Evolutionary conservation across 345 rosid genomes (phyloP).

Genomic region (Camelina sativa): DNA sequence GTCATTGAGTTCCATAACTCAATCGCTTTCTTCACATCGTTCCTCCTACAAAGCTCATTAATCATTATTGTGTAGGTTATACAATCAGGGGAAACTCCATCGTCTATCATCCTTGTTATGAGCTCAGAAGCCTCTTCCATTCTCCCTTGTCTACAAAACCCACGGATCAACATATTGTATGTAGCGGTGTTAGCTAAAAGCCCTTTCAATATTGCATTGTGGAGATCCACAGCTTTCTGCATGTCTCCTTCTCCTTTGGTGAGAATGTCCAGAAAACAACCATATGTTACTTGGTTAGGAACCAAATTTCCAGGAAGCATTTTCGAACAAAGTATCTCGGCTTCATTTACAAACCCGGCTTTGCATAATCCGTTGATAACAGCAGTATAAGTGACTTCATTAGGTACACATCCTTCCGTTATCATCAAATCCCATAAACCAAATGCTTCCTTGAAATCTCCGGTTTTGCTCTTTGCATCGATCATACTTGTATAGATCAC

Average conservation of each 20-base stretch:
- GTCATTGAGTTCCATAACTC: constrained; percentile 76
- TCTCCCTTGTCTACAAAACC: constrained; percentile 77
- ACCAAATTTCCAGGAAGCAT: constrained; percentile 52
- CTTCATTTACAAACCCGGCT: constrained; percentile 72
- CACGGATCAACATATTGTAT: constrained; percentile 74
- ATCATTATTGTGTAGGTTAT: constrained; percentile 85
- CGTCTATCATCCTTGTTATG: constrained; percentile 59
- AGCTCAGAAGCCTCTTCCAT: constrained; percentile 65
- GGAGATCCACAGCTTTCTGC: constrained; percentile 75
- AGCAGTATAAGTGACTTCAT: constrained; percentile 84
- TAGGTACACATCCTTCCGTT: constrained; percentile 69
- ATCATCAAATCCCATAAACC: constrained; percentile 81
- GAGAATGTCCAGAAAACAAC: constrained; percentile 78
- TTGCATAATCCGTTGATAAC: constrained; percentile 83
- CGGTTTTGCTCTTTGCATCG: constrained; percentile 72
- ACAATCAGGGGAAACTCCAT: constrained; percentile 75
- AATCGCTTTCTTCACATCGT: constrained; percentile 62
- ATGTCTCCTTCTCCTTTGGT: constrained; percentile 67
- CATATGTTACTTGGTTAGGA: constrained; percentile 83
- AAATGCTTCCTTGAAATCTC: constrained; percentile 69
- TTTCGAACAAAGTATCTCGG: constrained; percentile 63
- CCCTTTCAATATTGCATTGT: constrained; percentile 64
- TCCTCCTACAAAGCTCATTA: constrained; percentile 63
- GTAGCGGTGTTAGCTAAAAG: constrained; percentile 70
- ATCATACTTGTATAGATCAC: constrained; percentile 85